Base-by-base conservation (phyloP, 2,329 filamentous ascomycete species). In the Fusarium sp. region DNA sequence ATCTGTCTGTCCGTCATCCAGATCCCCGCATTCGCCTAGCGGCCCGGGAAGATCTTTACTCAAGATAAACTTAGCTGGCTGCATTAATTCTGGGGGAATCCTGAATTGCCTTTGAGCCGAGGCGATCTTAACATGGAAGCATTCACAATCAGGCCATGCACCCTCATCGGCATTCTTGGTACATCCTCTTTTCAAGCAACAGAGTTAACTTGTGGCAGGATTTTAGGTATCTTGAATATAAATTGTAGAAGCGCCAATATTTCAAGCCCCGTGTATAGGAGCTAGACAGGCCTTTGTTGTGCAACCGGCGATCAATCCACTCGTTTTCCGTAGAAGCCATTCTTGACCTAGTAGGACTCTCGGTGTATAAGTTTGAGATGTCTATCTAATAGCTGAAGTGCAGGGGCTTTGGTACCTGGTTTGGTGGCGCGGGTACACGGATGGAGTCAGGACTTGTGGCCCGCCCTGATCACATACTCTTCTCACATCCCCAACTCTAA, bases 31-130 rank as follows among this genome's bases (percentile, higher is more conserved):
- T 45, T 62, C 39, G 55, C 53, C 62, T 57, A 47, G 56, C 62
- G 63, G 63, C 47, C 64, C 48, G 55, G 30, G 68, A 44, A 33
- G 68, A 71, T 72, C 69, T 68, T 59, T 58, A 36, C 45, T 68
- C 33, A 53, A 61, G 69, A 72, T 70, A 51, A 56, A 31, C 41
- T 42, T 64, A 33, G 24, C 35, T 61, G 22, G 51, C 38, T 72
- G 48, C 26, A 58, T 54, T 68, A 50, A 66, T 58, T 41, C 33
- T 45, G 33, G 60, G 33, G 50, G 55, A 57, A 36, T 33, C 41
- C 41, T 50, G n/a, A 50, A 45, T 30, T 57, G 55, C 55, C 55
- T 14, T 50, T 50, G 31, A n/a, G 24, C 55, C 54, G 24, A 57
- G 54, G 24, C 20, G 30, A 48, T 67, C 41, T 16, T 38, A 53